Evolutionary conservation across 2,329 filamentous ascomycete genomes (phyloP).

Genomic region (Xylaria sp.): DNA sequence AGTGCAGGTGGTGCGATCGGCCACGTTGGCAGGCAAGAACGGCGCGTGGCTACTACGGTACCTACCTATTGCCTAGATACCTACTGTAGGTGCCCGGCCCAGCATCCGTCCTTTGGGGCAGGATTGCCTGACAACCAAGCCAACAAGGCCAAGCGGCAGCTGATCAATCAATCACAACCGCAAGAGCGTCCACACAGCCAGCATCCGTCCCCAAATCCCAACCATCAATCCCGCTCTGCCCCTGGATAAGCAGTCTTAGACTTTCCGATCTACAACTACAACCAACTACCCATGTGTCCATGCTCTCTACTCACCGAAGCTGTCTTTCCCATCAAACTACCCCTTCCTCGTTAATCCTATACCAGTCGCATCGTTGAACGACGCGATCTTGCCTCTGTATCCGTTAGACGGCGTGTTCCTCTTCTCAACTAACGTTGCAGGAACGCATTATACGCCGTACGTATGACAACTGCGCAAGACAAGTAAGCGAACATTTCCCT

Average conservation of each 20-base stretch:
- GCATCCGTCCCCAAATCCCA: not conserved
- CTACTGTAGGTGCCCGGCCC: not conserved
- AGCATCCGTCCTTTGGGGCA: conserved; percentile 10
- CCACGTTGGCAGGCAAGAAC: conserved; percentile 12
- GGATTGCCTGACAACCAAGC: conserved; percentile 7
- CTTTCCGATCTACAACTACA: conserved; percentile 31
- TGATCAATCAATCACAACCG: conserved; percentile 29
- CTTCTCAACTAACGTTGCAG: conserved; percentile 36
- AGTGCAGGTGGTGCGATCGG: conserved; percentile 5
- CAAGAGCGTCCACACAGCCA: conserved; percentile 31
- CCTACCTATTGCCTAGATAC: not conserved
- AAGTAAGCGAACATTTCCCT: conserved; percentile 19
- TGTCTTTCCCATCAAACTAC: not conserved
- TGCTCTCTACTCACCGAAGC: not conserved
- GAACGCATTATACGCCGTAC: conserved; percentile 18
- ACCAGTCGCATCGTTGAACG: conserved; percentile 24
- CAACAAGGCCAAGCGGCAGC: conserved; percentile 11
- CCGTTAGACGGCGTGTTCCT: conserved; percentile 42
- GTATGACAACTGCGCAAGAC: conserved; percentile 8
- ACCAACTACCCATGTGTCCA: not conserved
- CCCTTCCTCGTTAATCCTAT: not conserved
- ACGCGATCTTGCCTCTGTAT: conserved; percentile 42
- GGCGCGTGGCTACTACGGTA: not conserved
- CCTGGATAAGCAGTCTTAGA: conserved; percentile 12
- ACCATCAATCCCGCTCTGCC: conserved; percentile 14